Percentiles rank a stretch among this genome's conserved stretches.
Evolutionary conservation across 2,329 filamentous ascomycete genomes (phyloP).

Genomic region (Alternaria brassicicola): DNA sequence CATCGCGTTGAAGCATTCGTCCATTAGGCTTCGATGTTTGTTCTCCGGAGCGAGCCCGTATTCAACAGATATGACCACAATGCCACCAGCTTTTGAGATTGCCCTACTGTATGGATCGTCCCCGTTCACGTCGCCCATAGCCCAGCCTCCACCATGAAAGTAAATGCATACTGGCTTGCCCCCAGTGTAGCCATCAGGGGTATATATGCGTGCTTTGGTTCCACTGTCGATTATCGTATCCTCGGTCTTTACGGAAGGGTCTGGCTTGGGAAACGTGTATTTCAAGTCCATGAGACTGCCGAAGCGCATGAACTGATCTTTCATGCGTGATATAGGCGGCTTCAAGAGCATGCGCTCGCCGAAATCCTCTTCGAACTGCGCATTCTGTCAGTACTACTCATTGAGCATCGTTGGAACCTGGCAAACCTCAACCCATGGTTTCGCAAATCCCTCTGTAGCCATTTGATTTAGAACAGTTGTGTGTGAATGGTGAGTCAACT

Average conservation of each 20-base stretch:
- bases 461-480: background rate
- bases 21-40: slow-evolving; percentile 41
- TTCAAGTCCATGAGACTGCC: slow-evolving; percentile 28
- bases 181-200: slow-evolving; percentile 36
- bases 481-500: background rate
- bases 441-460: slow-evolving; percentile 31
- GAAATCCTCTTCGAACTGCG: slow-evolving; percentile 42
- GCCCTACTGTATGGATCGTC: slow-evolving; percentile 40
- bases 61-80: slow-evolving; percentile 45
- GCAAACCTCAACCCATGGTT: slow-evolving; percentile 37
- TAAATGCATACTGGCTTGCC: slow-evolving; percentile 45
- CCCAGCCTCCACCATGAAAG: slow-evolving; percentile 49
- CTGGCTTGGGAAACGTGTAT: slow-evolving; percentile 40
- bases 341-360: slow-evolving; percentile 36
- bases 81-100: slow-evolving; percentile 29
- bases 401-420: slow-evolving; percentile 17
- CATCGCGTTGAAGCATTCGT: slow-evolving; percentile 46
- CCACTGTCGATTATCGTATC: slow-evolving; percentile 36
- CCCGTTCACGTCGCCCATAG: slow-evolving; percentile 44
- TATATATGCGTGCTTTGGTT: slow-evolving; percentile 45
- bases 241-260: slow-evolving; percentile 40
- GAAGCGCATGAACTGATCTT: slow-evolving; percentile 20
- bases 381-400: background rate
- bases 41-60: slow-evolving; percentile 47
- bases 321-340: slow-evolving; percentile 29